A percentile compares a stretch with the other conserved stretches of the same genome.
These are phyloP conservation scores for Aspergillus texensis DNA, from an alignment of 2,329 filamentous ascomycete genomes.

Conservation along the genomic window DNA sequence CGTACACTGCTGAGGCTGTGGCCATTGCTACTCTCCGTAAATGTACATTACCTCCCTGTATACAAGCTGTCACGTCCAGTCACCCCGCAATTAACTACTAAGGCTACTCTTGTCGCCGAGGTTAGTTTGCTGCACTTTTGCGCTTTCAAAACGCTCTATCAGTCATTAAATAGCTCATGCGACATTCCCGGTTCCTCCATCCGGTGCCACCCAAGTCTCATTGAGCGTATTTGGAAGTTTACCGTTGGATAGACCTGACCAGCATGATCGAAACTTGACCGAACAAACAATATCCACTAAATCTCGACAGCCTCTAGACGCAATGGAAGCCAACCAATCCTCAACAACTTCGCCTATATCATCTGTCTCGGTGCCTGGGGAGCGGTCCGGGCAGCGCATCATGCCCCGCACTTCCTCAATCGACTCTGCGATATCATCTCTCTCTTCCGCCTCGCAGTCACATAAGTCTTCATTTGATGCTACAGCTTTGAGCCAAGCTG, in stretches of 20 bases:
- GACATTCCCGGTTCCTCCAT: conserved; percentile 32
- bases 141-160: conserved; percentile 25
- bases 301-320: conserved; percentile 31
- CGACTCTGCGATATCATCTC: conserved; percentile 84
- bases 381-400: conserved; percentile 35
- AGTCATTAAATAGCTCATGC: conserved; percentile 32
- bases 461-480: conserved; percentile 62
- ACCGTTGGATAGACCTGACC: conserved; percentile 11
- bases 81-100: conserved; percentile 24
- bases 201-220: conserved; percentile 22
- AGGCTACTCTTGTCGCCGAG: conserved; percentile 31
- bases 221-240: conserved; percentile 22
- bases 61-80: conserved; percentile 29
- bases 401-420: conserved; percentile 80
- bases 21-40: conserved; percentile 27
- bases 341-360: conserved; percentile 34
- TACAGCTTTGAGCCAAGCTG: conserved; percentile 63
- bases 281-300: conserved; percentile 25
- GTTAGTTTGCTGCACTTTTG: conserved; percentile 26
- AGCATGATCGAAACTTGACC: conserved; percentile 31
- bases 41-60: conserved; percentile 34
- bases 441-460: conserved; percentile 63
- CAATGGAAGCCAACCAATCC: conserved; percentile 30
- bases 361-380: conserved; percentile 31
- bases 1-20: conserved; percentile 26